Base-by-base conservation (phyloP, 805 yeast species). In the Scheffersomyces ergatensis region DNA sequence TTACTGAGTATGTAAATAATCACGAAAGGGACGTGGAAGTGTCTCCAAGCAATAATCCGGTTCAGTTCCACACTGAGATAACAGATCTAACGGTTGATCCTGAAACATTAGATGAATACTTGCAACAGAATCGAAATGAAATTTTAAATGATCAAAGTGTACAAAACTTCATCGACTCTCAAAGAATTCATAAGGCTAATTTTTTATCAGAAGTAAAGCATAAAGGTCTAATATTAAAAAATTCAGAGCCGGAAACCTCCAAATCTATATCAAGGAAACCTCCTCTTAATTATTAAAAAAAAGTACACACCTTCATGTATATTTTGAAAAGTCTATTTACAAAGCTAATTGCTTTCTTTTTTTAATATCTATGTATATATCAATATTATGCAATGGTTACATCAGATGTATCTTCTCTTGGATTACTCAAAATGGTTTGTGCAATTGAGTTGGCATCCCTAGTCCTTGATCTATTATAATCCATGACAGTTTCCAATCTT, bases 401-500 rank as follows among this genome's bases (percentile, higher is more conserved):
- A n/a, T n/a, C n/a, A n/a, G n/a, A 12, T 11, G 26, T 12, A 4
- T 30, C 34, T 18, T 18, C 8, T 12, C 16, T 21, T 18, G 19
- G 33, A n/a, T n/a, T n/a, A 14, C 31, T 27, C 7, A 8, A 3
- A 17, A 38, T 11, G 7, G 15, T 30, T 15, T 35, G 33, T 15
- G 36, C 25, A 16, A 23, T 17, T 14, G 17, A 13, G 17, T 30
- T 32, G 6, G 33, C 17, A 24, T 9, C 18, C 33, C 39, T 37
- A 30, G 11, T 42, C 26, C 20, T 37, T 39, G 18, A 19, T 37
- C 24, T 25, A 38, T 49, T 44, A 33, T 52, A 56, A 23, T 38
- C 41, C 16, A 47, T 46, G 27, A 59, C 48, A 13, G 46, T 42
- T 21, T 45, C 63, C 39, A 80, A 60, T 55, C 95, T 77, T 49